Conservation (phyloP, 805 yeast genomes). For the Starmerella tilneyi region DNA sequence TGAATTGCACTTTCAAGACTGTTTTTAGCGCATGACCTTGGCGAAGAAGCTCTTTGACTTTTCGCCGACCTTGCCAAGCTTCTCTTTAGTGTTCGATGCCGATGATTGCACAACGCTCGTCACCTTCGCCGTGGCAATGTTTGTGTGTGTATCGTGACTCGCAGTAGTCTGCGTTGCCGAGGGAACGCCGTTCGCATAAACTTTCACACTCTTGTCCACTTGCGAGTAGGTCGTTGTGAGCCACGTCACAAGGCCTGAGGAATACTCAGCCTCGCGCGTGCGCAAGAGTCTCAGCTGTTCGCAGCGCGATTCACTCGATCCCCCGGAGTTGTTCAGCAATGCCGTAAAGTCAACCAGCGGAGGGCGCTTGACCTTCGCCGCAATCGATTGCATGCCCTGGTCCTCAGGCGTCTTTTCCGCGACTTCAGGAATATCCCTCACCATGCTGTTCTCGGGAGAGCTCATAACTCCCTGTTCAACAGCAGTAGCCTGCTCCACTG, state of each 20-base stretch:
- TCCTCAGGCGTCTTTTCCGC: background rate
- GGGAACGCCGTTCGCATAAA: constrained; percentile 28
- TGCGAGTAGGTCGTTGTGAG: constrained; percentile 20
- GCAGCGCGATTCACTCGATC: constrained; percentile 26
- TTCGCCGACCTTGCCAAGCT: constrained; percentile 28
- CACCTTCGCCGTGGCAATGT: constrained; percentile 25
- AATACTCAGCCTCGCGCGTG: constrained; percentile 29
- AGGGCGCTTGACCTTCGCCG: constrained; percentile 27
- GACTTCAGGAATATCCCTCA: background rate
- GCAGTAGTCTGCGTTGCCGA: constrained; percentile 22
- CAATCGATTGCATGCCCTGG: constrained; percentile 6
- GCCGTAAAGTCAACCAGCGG: constrained; percentile 31
- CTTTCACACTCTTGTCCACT: constrained; percentile 10
- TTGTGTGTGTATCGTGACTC: constrained; percentile 14
- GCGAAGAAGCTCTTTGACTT: constrained; percentile 31
- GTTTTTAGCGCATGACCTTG: constrained; percentile 22
- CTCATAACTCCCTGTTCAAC: background rate
- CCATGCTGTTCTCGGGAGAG: background rate
- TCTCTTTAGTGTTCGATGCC: constrained; percentile 26
- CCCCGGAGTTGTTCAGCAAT: constrained; percentile 23
- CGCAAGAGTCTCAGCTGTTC: constrained; percentile 27
- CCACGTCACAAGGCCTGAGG: constrained; percentile 32
- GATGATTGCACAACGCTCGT: constrained; percentile 23
- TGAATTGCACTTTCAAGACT: too few relatives aligned
- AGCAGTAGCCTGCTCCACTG: background rate